Base-by-base conservation (phyloP, 2,329 filamentous ascomycete species). In the Penicillium nordicum region DNA sequence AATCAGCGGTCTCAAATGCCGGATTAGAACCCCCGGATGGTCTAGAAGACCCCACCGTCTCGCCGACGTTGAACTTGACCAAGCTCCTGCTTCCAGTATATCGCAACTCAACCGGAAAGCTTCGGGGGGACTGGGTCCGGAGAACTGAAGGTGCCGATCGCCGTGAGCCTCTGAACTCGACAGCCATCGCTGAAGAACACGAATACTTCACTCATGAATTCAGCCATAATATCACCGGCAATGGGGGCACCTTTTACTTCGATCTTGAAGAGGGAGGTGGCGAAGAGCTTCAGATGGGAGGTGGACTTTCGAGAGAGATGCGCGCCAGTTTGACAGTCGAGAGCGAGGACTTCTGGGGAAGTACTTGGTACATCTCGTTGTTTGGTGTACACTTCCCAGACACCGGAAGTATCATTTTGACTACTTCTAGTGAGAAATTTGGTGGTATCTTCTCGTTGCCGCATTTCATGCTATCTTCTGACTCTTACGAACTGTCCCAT, bases 381-480 rank as follows among this genome's bases (percentile, higher is more conserved):
- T 87, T 91, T 73, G 94, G 94, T 4, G 82, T 95, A 4, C 93
- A 97, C 76, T 95, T 92, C 80, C 86, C 88, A 37, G 82, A 83
- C n/a, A 84, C 88, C 60, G 94, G 94, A 1, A 84, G 86, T 14
- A 84, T 94, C 48, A 78, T 97, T 36, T 78, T 97, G 69, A 90
- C 88, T 1, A 97, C 93, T 0, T 93, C 92, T 46, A 97, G 92
- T 72, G 89, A 96, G 69, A 97, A 96, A 77, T 94, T 94, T 68
- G 85, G 88, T n/a, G 92, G 94, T 42, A 87, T 97, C 54, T 96
- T 96, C 71, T 89, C 87, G 2, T 78, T 97, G 45, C 92, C 94
- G 27, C 92, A 97, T 72, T 82, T 99, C 50, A 80, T 89, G 0
- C 82, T 90, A 16, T 83, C 81, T 6, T 68, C 77, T 23, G 75